phyloP scores from a whole-genome alignment of 139 green algal species.

The Chlamydomonas applanata region DNA sequence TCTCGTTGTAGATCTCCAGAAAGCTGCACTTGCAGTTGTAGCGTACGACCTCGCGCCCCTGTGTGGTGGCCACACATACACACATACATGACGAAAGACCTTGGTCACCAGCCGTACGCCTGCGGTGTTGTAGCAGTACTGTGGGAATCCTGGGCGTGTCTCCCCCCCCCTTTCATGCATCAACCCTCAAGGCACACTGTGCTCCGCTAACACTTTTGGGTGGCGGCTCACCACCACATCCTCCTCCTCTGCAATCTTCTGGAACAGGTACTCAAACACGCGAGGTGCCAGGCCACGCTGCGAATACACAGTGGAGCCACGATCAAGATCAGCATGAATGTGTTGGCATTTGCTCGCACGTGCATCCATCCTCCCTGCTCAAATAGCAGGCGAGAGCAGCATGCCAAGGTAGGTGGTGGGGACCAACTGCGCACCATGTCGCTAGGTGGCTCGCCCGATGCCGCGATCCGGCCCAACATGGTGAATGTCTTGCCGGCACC shows the following conservation, averaged over 20 bases:
- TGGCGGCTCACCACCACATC: not conserved
- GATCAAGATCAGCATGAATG: too few species aligned
- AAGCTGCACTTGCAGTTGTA: constrained; percentile 57
- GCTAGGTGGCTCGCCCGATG: not conserved
- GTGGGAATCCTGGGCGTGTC: too few species aligned
- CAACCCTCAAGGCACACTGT: too few species aligned
- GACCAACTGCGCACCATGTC: not conserved
- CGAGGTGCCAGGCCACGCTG: constrained; percentile 75
- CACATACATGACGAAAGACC: too few species aligned
- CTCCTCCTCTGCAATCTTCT: constrained; percentile 42
- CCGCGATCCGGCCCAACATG: constrained; percentile 55
- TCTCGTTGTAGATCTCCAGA: constrained; percentile 97
- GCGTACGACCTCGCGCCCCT: constrained; percentile 7
- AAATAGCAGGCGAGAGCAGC: not conserved
- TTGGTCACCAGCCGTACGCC: too few species aligned
- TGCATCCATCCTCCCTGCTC: not conserved
- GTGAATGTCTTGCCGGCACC: constrained; percentile 78
- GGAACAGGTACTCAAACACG: constrained; percentile 84
- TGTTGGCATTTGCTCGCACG: not conserved
- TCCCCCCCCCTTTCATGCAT: too few species aligned
- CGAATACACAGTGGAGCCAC: not conserved
- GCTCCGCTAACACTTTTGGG: too few species aligned
- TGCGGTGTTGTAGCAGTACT: too few species aligned
- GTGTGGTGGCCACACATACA: too few species aligned
- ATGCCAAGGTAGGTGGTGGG: not conserved